Base-by-base conservation (phyloP, 805 yeast genomes). In the Nematodospora valgi region DNA sequence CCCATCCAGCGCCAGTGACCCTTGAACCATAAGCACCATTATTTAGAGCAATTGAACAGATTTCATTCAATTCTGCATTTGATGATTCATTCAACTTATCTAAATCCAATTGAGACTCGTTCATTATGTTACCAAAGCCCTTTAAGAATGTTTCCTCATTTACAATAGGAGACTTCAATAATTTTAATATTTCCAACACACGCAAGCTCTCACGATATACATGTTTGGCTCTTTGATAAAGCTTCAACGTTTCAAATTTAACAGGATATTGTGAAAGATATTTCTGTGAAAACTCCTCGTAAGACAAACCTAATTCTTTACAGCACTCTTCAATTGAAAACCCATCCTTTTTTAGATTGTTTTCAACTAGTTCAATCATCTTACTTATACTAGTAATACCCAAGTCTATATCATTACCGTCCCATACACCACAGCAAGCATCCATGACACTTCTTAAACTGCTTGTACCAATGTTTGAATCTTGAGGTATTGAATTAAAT, bases 1-100 rank as follows among this genome's bases (percentile, higher is more conserved):
- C 88, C 71, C 79, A 82, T 4, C 89, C 89, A 13, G 89, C 88
- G 18, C 88, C 89, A 7, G 88, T 81, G n/a, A 79, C 69, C 36
- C 89, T 66, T 1, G 85, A 76, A 12, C 88, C 88, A 39, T 57
- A 65, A 1, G 85, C 64, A 3, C 87, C 88, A 40, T 72, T 66
- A 2, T 44, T 51, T 26, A 62, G 51, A 3, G 85, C 86, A 34
- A 82, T 70, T 6, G 49, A 36, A 48, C 82, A 76, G 25, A 82
- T 53, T 9, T 58, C 54, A 37, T 80, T 75, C 37, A 79, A 68
- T 41, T 72, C 80, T 1, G 65, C 66, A 43, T 74, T 72, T 3
- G 85, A 77, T 35, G 82, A 76, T 37, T 77, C 68, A 56, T 68
- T 75, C 23, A 65, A 54, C 19, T 58, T 43, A 22, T 66, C 59